Percentiles rank a stretch among this genome's conserved stretches.
These are phyloP conservation scores for Gomphus sp. DNA, from an alignment of 1,284 basidiomycete species.

Conservation along the genomic window DNA sequence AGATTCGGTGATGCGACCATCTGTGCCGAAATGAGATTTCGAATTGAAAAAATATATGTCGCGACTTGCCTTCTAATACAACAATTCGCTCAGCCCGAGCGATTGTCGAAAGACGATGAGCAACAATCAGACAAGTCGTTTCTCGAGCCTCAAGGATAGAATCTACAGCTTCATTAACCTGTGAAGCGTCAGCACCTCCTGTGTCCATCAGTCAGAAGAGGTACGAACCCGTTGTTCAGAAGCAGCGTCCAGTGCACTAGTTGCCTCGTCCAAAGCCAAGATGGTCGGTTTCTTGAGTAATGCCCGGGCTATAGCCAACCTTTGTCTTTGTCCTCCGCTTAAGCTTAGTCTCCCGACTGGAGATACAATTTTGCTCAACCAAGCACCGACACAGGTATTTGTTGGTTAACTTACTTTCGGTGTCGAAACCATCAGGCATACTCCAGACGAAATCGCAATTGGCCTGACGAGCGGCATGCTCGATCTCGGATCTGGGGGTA, in stretches of 20 bases:
- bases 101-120: slow-evolving; percentile 80
- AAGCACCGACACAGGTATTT: slow-evolving; percentile 8
- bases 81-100: slow-evolving; percentile 79
- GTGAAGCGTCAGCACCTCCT: slow-evolving; percentile 5
- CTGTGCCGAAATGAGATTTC: slow-evolving; percentile 22
- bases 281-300: slow-evolving; percentile 80
- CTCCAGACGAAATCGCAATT: slow-evolving; percentile 96
- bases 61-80: slow-evolving; percentile 64
- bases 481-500: slow-evolving; percentile 76
- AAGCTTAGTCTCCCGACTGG: slow-evolving; percentile 66
- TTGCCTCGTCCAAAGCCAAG: slow-evolving; percentile 76
- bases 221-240: slow-evolving; percentile 64
- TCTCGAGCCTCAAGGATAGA: slow-evolving; percentile 69
- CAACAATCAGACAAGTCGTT: slow-evolving; percentile 85
- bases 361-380: slow-evolving; percentile 1
- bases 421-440: slow-evolving; percentile 81
- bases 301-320: slow-evolving; percentile 72
- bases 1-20: slow-evolving; percentile 75
- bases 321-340: slow-evolving; percentile 69
- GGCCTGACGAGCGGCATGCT: slow-evolving; percentile 80
- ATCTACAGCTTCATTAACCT: slow-evolving; percentile 88
- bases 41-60: neutral
- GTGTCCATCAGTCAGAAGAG: neutral
- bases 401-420: slow-evolving; percentile 41
- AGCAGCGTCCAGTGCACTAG: slow-evolving; percentile 79